Conservation (phyloP, 2,329 filamentous ascomycete genomes). For the Ceratocystis variospora region DNA sequence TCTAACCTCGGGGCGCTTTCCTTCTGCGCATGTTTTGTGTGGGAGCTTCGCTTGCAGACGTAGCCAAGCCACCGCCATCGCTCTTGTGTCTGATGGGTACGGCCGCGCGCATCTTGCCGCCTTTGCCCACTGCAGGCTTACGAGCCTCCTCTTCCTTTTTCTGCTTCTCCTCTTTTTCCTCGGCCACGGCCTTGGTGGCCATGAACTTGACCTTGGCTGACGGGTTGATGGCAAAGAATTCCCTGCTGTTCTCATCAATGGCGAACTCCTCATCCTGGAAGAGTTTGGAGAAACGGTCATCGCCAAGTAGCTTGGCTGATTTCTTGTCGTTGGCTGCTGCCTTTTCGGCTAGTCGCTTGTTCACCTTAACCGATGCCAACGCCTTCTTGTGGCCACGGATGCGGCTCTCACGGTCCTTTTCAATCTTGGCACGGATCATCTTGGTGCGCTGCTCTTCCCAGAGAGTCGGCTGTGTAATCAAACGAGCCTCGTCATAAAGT, state of each 20-base stretch:
- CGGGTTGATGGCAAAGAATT: conserved; percentile 81
- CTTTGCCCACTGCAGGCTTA: conserved; percentile 12
- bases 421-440: conserved; percentile 85
- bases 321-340: conserved; percentile 43
- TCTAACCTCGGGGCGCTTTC: conserved; percentile 18
- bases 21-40: conserved; percentile 15
- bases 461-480: conserved; percentile 87
- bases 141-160: conserved; percentile 24
- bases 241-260: conserved; percentile 76
- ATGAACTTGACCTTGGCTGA: conserved; percentile 41
- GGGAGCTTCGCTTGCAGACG: neutral
- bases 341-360: conserved; percentile 66
- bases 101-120: conserved; percentile 15
- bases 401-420: conserved; percentile 88
- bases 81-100: conserved; percentile 19
- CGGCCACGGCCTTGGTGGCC: conserved; percentile 13
- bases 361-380: conserved; percentile 60
- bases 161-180: conserved; percentile 34
- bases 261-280: conserved; percentile 90
- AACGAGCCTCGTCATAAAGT: conserved; percentile 82
- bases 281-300: conserved; percentile 73
- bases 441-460: conserved; percentile 88
- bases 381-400: conserved; percentile 85
- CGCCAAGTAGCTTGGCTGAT: conserved; percentile 53
- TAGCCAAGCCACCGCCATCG: conserved; percentile 14